Evolutionary conservation across 805 yeast species (phyloP).

Genomic region (Cyberlindnera xishuangbannaensis): DNA sequence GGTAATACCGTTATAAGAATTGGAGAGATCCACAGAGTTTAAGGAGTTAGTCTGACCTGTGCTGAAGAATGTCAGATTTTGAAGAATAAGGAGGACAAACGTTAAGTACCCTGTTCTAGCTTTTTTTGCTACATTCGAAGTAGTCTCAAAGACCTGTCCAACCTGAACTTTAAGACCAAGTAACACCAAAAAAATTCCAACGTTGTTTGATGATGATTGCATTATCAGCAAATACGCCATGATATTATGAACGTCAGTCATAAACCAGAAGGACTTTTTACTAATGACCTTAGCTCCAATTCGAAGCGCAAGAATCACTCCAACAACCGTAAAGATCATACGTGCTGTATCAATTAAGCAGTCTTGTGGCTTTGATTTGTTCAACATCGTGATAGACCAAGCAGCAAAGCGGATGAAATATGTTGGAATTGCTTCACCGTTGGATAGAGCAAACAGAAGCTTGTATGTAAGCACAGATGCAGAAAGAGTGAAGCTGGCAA

Average conservation of each 20-base stretch:
- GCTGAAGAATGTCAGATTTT: constrained; percentile 76
- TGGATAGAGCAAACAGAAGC: constrained; percentile 42
- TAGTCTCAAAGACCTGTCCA: constrained; percentile 5
- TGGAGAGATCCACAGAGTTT: constrained; percentile 84
- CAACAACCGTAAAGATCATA: constrained; percentile 29
- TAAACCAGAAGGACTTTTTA: constrained; percentile 15
- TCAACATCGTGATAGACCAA: constrained; percentile 27
- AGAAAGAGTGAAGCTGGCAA: constrained; percentile 40
- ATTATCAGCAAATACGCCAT: constrained; percentile 39
- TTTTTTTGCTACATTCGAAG: neutral
- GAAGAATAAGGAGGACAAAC: constrained; percentile 41
- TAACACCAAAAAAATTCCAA: constrained; percentile 43
- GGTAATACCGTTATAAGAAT: constrained; percentile 84
- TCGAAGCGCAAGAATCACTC: constrained; percentile 30
- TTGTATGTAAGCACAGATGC: constrained; percentile 49
- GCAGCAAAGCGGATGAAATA: constrained; percentile 25
- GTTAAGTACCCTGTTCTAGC: constrained; percentile 10
- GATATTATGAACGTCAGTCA: constrained; percentile 34
- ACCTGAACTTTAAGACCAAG: constrained; percentile 21
- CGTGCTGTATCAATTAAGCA: constrained; percentile 31
- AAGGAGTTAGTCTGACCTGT: constrained; percentile 89
- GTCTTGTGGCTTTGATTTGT: constrained; percentile 25
- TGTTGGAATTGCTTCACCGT: constrained; percentile 49
- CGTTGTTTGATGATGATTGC: constrained; percentile 42
- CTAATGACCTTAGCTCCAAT: constrained; percentile 11